These are phyloP conservation scores for Sugiyamaella grinbergsii DNA, from an alignment of 1,139 yeast genomes.

Conservation along the genomic window DNA sequence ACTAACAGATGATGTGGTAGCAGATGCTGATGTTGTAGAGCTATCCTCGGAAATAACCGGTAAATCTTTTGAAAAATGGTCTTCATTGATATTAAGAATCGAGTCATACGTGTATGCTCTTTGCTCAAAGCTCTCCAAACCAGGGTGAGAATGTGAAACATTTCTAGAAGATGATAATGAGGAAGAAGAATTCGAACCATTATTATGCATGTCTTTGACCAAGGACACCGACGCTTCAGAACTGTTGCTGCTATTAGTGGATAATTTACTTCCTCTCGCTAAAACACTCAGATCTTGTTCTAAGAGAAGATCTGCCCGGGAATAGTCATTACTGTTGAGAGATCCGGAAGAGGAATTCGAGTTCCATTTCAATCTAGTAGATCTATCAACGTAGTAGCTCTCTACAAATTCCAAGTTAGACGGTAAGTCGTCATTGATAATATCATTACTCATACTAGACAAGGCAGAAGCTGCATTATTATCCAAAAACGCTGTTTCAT, in stretches of 20 bases:
- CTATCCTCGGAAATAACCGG: constrained; percentile 10
- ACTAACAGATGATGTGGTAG: neutral
- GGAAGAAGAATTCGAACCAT: constrained; percentile 3
- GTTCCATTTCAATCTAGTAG: constrained; percentile 32
- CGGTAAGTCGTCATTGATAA: constrained; percentile 37
- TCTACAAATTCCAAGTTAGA: constrained; percentile 44
- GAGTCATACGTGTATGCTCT: constrained; percentile 38
- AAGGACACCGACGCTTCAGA: constrained; percentile 6
- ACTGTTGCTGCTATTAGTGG: neutral
- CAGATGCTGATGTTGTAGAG: constrained; percentile 1
- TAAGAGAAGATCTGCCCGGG: constrained; percentile 40
- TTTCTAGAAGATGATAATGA: constrained; percentile 11
- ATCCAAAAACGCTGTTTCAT: constrained; percentile 42
- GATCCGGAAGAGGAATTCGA: constrained; percentile 29
- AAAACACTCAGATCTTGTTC: constrained; percentile 42
- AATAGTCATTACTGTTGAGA: constrained; percentile 25
- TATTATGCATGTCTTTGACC: constrained; percentile 11
- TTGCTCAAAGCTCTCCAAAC: constrained; percentile 30
- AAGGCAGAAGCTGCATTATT: neutral
- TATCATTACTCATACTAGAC: constrained; percentile 29
- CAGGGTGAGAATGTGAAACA: constrained; percentile 5
- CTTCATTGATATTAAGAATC: constrained; percentile 46
- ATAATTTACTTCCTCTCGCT: constrained; percentile 25
- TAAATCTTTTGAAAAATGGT: constrained; percentile 47
- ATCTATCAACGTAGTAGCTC: constrained; percentile 42